Conservation (phyloP, 2,329 filamentous ascomycete species). For the Cladosporium sp. region DNA sequence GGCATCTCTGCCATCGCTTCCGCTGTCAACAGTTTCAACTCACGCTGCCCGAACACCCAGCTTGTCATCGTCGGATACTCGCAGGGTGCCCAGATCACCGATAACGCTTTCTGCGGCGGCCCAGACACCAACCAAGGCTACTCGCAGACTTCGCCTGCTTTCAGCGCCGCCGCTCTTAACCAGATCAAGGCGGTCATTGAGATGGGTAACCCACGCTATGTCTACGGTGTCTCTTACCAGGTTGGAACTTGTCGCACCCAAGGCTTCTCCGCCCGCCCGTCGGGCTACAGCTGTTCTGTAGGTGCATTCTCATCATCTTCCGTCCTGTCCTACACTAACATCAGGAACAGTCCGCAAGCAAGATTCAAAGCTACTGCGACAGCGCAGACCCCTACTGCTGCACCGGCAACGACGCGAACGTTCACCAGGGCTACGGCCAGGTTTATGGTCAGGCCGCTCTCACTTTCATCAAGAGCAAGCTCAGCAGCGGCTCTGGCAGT, state of each 20-base stretch:
- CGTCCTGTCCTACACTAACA: background rate
- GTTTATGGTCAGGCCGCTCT: slow-evolving; percentile 62
- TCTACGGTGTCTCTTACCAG: slow-evolving; percentile 57
- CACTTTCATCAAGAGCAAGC: slow-evolving; percentile 58
- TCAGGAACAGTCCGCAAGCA: slow-evolving; percentile 35
- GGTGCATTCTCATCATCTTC: slow-evolving; percentile 34
- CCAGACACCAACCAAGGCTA: slow-evolving; percentile 51
- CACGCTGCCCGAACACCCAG: slow-evolving; percentile 29
- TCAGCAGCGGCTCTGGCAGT: slow-evolving; percentile 29
- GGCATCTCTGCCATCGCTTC: slow-evolving; percentile 48
- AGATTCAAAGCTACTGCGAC: slow-evolving; percentile 67
- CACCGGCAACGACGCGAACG: slow-evolving; percentile 60
- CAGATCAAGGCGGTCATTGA: slow-evolving; percentile 33
- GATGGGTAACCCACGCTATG: slow-evolving; percentile 54
- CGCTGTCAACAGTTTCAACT: slow-evolving; percentile 28
- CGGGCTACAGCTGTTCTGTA: slow-evolving; percentile 41
- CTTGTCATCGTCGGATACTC: slow-evolving; percentile 33
- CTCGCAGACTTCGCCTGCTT: slow-evolving; percentile 43
- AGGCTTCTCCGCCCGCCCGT: slow-evolving; percentile 15
- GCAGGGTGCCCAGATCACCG: slow-evolving; percentile 61
- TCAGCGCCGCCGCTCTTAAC: slow-evolving; percentile 23
- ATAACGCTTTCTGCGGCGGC: slow-evolving; percentile 62
- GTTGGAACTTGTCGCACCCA: slow-evolving; percentile 59
- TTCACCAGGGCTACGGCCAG: slow-evolving; percentile 62
- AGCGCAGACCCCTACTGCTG: slow-evolving; percentile 66